A percentile compares a stretch with the other conserved stretches of the same genome.
These are phyloP conservation scores for Lepidium sativum DNA, from an alignment of 345 rosid genomes.

Conservation along the genomic window DNA sequence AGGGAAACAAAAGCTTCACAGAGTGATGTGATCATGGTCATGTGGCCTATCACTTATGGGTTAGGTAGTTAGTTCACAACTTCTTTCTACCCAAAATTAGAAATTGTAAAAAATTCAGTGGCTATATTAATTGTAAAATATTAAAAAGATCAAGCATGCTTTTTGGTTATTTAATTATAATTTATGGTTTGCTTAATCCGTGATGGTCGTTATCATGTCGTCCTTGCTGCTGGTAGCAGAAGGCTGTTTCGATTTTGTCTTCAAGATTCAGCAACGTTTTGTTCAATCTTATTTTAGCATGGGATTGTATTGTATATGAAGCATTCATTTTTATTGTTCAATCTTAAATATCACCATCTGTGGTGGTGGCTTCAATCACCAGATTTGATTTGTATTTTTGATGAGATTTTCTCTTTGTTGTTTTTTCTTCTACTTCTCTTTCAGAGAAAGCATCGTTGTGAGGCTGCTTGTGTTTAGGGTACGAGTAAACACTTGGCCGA, in stretches of 20 bases:
- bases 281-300: neutral
- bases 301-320: neutral
- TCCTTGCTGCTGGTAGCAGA: neutral
- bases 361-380: too few species aligned
- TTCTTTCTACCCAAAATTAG: conserved; percentile 11
- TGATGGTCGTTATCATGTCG: conserved; percentile 12
- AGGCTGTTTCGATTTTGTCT: conserved; percentile 6
- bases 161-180: neutral
- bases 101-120: too few species aligned
- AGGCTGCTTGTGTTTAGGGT: too few species aligned
- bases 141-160: too few species aligned
- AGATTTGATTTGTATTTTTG: too few species aligned
- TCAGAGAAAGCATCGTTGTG: too few species aligned
- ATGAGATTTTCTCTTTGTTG: too few species aligned
- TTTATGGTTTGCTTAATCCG: neutral
- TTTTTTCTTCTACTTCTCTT: too few species aligned
- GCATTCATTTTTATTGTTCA: neutral
- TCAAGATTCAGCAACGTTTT: conserved; percentile 17
- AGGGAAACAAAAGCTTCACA: conserved; percentile 18
- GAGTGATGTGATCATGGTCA: neutral
- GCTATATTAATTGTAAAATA: too few species aligned
- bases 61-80: conserved; percentile 38
- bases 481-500: too few species aligned
- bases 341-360: neutral
- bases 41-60: conserved; percentile 22